Percentiles rank a stretch among this genome's conserved stretches.
Conservation (phyloP, 2,329 filamentous ascomycete genomes). For the Neurospora crassa region DNA sequence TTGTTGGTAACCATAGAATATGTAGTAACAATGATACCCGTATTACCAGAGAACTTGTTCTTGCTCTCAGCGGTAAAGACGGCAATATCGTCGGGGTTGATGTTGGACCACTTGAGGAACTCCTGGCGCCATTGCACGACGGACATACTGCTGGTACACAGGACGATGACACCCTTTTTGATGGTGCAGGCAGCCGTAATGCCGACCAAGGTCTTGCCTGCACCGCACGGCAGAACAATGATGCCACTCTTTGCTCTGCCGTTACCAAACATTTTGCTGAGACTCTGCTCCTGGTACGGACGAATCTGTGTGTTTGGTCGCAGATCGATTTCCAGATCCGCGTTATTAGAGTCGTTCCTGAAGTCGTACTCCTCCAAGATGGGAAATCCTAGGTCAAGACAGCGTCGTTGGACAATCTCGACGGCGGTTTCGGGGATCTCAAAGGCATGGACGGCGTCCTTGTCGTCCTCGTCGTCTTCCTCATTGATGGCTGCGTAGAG, state of each 20-base stretch:
- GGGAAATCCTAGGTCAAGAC: slow-evolving; percentile 75
- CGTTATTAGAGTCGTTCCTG: slow-evolving; percentile 78
- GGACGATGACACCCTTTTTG: slow-evolving; percentile 89
- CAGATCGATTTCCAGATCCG: slow-evolving; percentile 88
- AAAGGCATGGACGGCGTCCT: slow-evolving; percentile 85
- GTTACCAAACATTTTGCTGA: slow-evolving; percentile 99
- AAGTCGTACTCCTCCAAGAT: slow-evolving; percentile 97
- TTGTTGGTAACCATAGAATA: slow-evolving; percentile 98
- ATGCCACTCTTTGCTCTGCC: slow-evolving; percentile 94
- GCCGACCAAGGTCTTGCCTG: slow-evolving; percentile 95
- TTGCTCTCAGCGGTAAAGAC: slow-evolving; percentile 95
- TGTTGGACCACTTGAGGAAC: slow-evolving; percentile 97
- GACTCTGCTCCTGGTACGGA: slow-evolving; percentile 91
- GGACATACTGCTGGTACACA: slow-evolving; percentile 96
- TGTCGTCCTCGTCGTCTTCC: slow-evolving; percentile 67
- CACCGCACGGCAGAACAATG: slow-evolving; percentile 92
- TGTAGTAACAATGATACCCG: slow-evolving; percentile 93
- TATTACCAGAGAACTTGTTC: slow-evolving; percentile 70
- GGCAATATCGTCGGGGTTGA: slow-evolving; percentile 81
- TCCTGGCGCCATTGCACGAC: slow-evolving; percentile 95
- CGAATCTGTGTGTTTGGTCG: slow-evolving; percentile 84
- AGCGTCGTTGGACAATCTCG: slow-evolving; percentile 81
- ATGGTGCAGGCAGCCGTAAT: slow-evolving; percentile 97
- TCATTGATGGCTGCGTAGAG: slow-evolving; percentile 65
- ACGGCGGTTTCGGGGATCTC: slow-evolving; percentile 78